phyloP scores from a whole-genome alignment of 768 basidiomycete genomes.

The Polyporus arcularius region DNA sequence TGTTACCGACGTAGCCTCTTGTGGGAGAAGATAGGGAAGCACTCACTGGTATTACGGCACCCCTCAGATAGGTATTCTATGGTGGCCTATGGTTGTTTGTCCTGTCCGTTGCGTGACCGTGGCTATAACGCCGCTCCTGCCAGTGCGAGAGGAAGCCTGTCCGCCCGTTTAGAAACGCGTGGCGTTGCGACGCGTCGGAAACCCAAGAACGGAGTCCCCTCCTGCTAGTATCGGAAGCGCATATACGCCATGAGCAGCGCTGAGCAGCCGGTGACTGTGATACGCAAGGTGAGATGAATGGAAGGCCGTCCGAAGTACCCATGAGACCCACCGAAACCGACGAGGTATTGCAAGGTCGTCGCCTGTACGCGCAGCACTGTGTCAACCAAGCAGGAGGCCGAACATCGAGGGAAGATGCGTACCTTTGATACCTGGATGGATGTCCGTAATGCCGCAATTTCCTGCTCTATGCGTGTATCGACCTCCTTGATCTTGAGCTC shows the following conservation, averaged over 20 bases:
- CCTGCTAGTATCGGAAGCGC: slow-evolving; percentile 56
- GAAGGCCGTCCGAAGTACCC: background rate
- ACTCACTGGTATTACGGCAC: slow-evolving; percentile 19
- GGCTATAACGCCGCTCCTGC: background rate
- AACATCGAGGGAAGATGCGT: slow-evolving; percentile 15
- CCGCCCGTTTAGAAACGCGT: slow-evolving; percentile 1
- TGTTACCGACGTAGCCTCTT: background rate
- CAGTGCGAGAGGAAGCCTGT: slow-evolving; percentile 4
- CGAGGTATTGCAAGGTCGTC: slow-evolving; percentile 83
- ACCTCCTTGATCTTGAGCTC: slow-evolving; percentile 98
- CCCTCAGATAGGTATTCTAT: background rate
- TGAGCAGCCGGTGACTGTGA: slow-evolving; percentile 83
- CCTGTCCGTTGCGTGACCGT: background rate
- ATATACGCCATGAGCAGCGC: slow-evolving; percentile 87
- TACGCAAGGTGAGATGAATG: background rate
- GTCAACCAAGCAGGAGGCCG: background rate
- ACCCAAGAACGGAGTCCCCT: background rate
- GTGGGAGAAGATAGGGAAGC: background rate
- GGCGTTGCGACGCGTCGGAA: background rate
- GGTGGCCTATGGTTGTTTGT: background rate
- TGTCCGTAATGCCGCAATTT: slow-evolving; percentile 85
- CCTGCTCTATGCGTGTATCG: slow-evolving; percentile 94
- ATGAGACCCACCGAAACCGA: slow-evolving; percentile 72
- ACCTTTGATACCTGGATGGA: slow-evolving; percentile 86
- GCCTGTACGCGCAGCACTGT: slow-evolving; percentile 47